Evolutionary conservation across 2,329 filamentous ascomycete species (phyloP).

Genomic region (Neurospora crassa): DNA sequence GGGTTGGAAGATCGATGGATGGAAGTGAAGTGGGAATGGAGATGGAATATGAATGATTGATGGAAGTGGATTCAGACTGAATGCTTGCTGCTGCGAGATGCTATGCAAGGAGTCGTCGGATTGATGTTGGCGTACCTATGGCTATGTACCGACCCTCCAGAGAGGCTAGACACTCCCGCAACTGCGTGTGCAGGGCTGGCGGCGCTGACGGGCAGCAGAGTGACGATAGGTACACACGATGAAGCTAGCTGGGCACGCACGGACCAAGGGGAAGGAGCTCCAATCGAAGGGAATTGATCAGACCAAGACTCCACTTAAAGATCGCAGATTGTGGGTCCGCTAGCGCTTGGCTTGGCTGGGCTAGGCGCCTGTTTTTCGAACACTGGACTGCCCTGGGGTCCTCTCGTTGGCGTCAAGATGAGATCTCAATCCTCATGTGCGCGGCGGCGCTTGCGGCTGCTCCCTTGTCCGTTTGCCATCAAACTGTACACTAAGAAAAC

Average conservation of each 20-base stretch:
- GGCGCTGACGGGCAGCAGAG: background rate
- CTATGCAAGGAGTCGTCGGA: background rate
- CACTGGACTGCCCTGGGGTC: no score
- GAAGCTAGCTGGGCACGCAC: background rate
- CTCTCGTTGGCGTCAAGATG: background rate
- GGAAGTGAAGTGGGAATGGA: background rate
- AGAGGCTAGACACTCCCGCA: background rate
- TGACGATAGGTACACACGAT: background rate
- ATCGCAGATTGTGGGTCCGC: background rate
- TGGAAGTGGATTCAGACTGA: background rate
- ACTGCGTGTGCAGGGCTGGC: background rate
- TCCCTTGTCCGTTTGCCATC: background rate
- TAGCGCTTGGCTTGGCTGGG: background rate
- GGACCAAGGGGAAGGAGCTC: background rate
- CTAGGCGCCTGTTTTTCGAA: background rate
- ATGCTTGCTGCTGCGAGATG: background rate
- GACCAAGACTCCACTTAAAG: background rate
- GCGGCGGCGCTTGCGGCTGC: background rate
- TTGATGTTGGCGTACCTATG: background rate
- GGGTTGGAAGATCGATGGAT: background rate
- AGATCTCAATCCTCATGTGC: background rate
- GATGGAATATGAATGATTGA: background rate
- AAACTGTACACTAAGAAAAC: background rate
- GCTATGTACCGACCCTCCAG: no score
- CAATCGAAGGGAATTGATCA: background rate